Conservation (phyloP, 768 basidiomycete genomes). For the Rhizopogon vinicolor region DNA sequence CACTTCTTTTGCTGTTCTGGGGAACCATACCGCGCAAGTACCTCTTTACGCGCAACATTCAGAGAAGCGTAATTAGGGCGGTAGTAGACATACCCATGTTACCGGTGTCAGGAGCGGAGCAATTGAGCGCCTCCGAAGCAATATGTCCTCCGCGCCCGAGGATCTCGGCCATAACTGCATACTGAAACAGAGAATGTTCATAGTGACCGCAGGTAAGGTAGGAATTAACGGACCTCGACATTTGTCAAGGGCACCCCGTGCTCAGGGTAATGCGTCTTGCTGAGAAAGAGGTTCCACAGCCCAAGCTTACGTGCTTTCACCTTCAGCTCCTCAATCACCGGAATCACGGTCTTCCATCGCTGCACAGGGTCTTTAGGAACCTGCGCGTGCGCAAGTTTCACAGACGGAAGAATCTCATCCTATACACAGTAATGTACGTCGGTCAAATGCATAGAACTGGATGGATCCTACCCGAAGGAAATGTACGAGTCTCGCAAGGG, state of each 20-base stretch:
- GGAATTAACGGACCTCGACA: conserved; percentile 62
- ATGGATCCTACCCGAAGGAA: conserved; percentile 69
- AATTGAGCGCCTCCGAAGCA: conserved; percentile 87
- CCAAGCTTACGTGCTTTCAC: conserved; percentile 82
- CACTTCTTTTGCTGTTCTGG: conserved; percentile 88
- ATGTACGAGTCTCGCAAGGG: conserved; percentile 71
- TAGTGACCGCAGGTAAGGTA: not conserved
- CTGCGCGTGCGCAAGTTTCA: conserved; percentile 73
- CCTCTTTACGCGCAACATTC: conserved; percentile 54
- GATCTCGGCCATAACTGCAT: conserved; percentile 96
- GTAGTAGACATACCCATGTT: conserved; percentile 75
- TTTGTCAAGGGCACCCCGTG: conserved; percentile 89
- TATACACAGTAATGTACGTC: conserved; percentile 23
- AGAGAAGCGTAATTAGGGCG: not conserved
- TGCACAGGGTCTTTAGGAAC: conserved; percentile 66
- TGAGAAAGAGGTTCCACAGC: conserved; percentile 96
- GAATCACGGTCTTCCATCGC: conserved; percentile 84
- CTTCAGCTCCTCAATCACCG: conserved; percentile 82
- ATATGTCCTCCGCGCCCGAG: conserved; percentile 81
- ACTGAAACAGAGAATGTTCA: conserved; percentile 40
- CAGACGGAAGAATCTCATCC: conserved; percentile 87
- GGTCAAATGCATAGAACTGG: not conserved
- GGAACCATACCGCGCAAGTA: conserved; percentile 91
- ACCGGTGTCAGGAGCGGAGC: conserved; percentile 95
- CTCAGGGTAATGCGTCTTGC: conserved; percentile 89